Percentiles rank a stretch among this genome's conserved stretches.
These are phyloP conservation scores for Trebouxiophyceae sp. DNA, from an alignment of 163 green algal genomes.

Conservation along the genomic window DNA sequence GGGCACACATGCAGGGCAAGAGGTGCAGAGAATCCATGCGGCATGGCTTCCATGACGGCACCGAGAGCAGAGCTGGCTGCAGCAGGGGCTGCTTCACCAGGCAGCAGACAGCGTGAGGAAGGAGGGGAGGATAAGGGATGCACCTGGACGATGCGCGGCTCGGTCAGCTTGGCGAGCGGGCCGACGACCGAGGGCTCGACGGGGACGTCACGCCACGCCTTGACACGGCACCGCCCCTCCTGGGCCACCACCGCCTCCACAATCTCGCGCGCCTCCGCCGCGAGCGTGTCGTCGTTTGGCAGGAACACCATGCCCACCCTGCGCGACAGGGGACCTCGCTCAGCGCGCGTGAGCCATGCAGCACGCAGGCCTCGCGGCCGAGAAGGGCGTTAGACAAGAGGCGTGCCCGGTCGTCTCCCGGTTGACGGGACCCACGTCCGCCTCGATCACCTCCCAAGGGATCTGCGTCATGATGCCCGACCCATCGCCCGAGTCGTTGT, in stretches of 20 bases:
- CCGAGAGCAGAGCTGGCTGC: no score
- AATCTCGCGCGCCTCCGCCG: slow-evolving; percentile 61
- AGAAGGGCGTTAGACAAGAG: background rate
- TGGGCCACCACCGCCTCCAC: slow-evolving; percentile 57
- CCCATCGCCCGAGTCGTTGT: slow-evolving; percentile 95
- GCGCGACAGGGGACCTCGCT: no score
- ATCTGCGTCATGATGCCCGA: slow-evolving; percentile 96
- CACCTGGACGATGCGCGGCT: slow-evolving; percentile 88
- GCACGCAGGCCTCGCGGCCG: background rate
- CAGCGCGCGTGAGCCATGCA: no score
- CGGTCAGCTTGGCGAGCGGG: slow-evolving; percentile 71
- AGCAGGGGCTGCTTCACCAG: no score
- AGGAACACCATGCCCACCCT: slow-evolving; percentile 98
- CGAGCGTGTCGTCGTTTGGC: slow-evolving; percentile 80
- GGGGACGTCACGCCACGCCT: slow-evolving; percentile 92
- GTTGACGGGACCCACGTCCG: slow-evolving; percentile 64
- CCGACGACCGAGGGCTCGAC: slow-evolving; percentile 81
- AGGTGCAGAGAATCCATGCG: no score
- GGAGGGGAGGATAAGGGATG: no score
- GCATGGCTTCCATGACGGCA: no score
- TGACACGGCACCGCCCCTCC: slow-evolving; percentile 72
- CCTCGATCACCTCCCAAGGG: slow-evolving; percentile 92
- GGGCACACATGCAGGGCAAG: no score
- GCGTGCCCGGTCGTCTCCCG: slow-evolving; percentile 60
- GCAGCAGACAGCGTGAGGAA: no score